Conservation (phyloP, 2,329 filamentous ascomycete genomes). For the Cordyceps cicadae region DNA sequence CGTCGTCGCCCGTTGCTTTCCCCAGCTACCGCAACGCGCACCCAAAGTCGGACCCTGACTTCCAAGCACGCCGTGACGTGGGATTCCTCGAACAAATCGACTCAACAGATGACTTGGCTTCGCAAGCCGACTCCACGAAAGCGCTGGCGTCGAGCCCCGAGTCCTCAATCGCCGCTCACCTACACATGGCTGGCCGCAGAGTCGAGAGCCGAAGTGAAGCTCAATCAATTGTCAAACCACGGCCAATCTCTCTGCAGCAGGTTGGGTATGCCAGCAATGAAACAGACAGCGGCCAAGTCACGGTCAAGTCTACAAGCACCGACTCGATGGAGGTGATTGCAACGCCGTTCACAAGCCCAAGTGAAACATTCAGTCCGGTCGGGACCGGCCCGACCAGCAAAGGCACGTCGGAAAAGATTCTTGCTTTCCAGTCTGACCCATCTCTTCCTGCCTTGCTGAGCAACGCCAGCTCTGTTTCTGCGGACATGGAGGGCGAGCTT, state of each 20-base stretch:
- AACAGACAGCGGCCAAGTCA: constrained; percentile 17
- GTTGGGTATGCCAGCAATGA: not conserved
- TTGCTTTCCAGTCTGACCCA: constrained; percentile 53
- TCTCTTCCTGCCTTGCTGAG: constrained; percentile 56
- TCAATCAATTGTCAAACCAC: not conserved
- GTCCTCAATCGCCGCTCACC: constrained; percentile 9
- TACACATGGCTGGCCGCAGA: constrained; percentile 2
- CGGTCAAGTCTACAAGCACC: constrained; percentile 43
- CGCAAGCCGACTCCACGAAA: constrained; percentile 9
- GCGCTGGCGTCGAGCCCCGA: constrained; percentile 8
- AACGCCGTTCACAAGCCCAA: constrained; percentile 48
- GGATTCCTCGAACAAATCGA: constrained; percentile 20
- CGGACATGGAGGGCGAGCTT: constrained; percentile 54
- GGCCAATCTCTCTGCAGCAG: constrained; percentile 6
- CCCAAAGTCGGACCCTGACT: constrained; percentile 37
- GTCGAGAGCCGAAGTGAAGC: not conserved
- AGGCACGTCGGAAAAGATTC: constrained; percentile 37
- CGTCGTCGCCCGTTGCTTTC: constrained; percentile 10
- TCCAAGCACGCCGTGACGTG: constrained; percentile 20
- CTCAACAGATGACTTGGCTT: constrained; percentile 16
- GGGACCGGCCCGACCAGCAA: constrained; percentile 32
- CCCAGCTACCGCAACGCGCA: constrained; percentile 35
- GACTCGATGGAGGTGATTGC: constrained; percentile 40
- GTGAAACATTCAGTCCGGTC: constrained; percentile 43
- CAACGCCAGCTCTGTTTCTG: constrained; percentile 56